Base-by-base conservation (phyloP, 2,329 filamentous ascomycete genomes). In the Penicillium griseofulvum region DNA sequence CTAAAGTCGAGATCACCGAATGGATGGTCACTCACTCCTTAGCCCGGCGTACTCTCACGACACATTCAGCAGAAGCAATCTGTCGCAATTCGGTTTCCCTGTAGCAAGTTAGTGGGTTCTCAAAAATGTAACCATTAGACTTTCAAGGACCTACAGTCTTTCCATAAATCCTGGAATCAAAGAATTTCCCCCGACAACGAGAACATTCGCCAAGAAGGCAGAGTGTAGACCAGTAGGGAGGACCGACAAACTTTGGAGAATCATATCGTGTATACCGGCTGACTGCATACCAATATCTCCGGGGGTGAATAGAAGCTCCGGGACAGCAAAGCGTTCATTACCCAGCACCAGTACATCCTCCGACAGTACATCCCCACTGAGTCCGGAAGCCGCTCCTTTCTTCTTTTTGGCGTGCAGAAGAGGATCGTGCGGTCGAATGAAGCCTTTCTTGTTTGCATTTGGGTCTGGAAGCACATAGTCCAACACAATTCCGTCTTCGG, bases 391-490 rank as follows among this genome's bases (percentile, higher is more conserved):
- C 6, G 81, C 66, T 29, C 76, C 72, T 60, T 79, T 78, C 68
- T 80, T 76, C 61, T 76, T 73, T 60, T 76, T 72, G 0, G 84
- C 82, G 39, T 86, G 82, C 29, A 81, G 76, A 0, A 81, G 76
- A 0, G 90, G 84, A 65, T 96, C 90, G 66, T 93, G 91, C 3
- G 91, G 88, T 51, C 89, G 83, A 29, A 91, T 79, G 49, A 88
- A 82, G 1, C 93, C 93, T 43, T 87, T 80, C 50, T 80, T 81
- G 26, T 80, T 73, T 7, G 76, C 76, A 59, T 86, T 83, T 56
- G 87, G 87, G 71, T 99, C 92, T 0, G 94, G 94, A 2, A 99
- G 80, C 19, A 97, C 87, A 69, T 97, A 99, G 69, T 99, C 93
- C 54, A 92, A 87, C 6, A 91, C 88, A 33, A 97, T 85, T 14